Evolutionary conservation across 208 protist genomes (phyloP), one percentile per base, ranked within the genome.

Genomic region (Crithidia acanthocephali): DNA sequence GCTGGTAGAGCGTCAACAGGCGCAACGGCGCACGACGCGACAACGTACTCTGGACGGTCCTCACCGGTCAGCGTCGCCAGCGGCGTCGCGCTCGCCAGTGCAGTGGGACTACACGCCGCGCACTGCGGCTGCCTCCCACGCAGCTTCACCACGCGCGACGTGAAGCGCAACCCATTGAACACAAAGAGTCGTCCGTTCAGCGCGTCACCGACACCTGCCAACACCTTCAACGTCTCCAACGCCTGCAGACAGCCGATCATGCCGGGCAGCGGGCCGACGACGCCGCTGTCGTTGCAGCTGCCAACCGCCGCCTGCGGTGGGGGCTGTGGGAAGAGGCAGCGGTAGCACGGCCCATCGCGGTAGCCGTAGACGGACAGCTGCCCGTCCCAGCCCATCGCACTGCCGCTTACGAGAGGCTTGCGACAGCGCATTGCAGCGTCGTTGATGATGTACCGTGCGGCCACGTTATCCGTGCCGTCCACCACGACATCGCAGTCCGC

Each of bases 161-260:
- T 81, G 47, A 85, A 81, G 30, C 79, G 83, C 0, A 93, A 83
- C 0, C 88, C 95, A 61, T 98, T 85, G 61, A 97, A 96, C 23
- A 97, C 15, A n/a, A 98, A 82, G 69, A 98, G 76, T 28, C 90
- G 83, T 2, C 92, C 89, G 5, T 67, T 67, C 13, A 98, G 74
- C 0, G 81, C 51, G 9, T 92, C 83, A 11, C 91, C 92, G 4
- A 86, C 84, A 32, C 79, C 80, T 20, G 86, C 67, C 32, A 97
- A 44, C 27, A 98, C 61, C 72, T 98, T 98, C 40, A 98, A 58
- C 22, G 76, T 83, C 70, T 99, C 95, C 48, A 98, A 69, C 40
- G 97, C 97, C 78, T 98, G 96, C 64, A 99, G 66, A 53, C 86
- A 94, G 3, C 97, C 97, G 51, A 99, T 98, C 71, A 95, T 85